phyloP scores from a whole-genome alignment of 208 protist genomes.

The Trypanosoma cruzi region DNA sequence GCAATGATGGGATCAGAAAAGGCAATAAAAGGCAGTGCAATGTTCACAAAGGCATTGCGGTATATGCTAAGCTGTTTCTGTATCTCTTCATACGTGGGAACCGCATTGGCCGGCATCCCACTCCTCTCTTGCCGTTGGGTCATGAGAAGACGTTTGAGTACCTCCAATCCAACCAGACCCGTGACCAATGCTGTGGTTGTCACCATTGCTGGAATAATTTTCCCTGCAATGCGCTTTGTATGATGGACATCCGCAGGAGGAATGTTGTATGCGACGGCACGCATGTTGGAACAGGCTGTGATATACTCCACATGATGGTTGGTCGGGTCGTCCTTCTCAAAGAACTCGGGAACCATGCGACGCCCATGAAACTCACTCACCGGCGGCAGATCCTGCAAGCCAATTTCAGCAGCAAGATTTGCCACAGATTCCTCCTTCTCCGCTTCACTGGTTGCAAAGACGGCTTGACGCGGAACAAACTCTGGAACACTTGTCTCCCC shows the following conservation, averaged over 20 bases:
- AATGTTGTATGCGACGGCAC: conserved; percentile 94
- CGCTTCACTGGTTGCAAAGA: conserved; percentile 79
- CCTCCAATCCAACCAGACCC: conserved; percentile 97
- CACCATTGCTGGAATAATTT: conserved; percentile 99
- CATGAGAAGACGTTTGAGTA: conserved; percentile 95
- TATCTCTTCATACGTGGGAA: conserved; percentile 36
- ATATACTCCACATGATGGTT: conserved; percentile 97
- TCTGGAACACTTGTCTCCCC: conserved; percentile 39
- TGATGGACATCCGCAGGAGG: conserved; percentile 68
- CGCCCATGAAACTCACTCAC: conserved; percentile 37
- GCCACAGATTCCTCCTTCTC: conserved; percentile 44
- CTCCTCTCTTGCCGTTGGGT: conserved; percentile 32
- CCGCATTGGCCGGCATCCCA: conserved; percentile 15
- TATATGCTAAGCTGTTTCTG: conserved; percentile 64
- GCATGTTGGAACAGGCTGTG: conserved; percentile 89
- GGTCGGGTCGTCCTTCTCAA: conserved; percentile 95
- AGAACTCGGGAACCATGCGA: conserved; percentile 70
- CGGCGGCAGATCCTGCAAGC: conserved; percentile 50
- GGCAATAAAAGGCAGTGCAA: conserved; percentile 96
- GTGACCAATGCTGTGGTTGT: conserved; percentile 99
- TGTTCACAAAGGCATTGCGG: conserved; percentile 98
- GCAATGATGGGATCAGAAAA: conserved; percentile 96
- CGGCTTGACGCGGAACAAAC: conserved; percentile 72
- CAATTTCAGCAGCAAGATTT: conserved; percentile 38
- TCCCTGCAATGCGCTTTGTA: conserved; percentile 95